Evolutionary conservation across 108 stramenopile genomes (phyloP), one percentile per base, ranked within the genome.

Genomic region (Nitzschia putrida): DNA sequence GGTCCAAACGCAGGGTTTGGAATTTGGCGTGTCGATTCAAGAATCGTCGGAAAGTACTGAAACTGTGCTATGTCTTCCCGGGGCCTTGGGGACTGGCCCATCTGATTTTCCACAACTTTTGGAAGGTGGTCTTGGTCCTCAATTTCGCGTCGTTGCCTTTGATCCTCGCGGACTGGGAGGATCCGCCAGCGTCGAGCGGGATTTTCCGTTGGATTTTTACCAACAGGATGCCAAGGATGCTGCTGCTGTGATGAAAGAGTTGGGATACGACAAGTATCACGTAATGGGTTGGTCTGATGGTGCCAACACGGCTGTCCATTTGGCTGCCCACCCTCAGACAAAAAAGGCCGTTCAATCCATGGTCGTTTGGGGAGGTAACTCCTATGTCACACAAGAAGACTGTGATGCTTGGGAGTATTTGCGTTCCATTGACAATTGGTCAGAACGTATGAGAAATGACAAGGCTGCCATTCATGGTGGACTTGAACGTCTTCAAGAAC

Each of bases 281-380:
- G 66, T 74, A n/a, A 13, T 74, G 20, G 73, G 73, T 3, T 74
- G 73, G 73, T 74, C 73, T 34, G 73, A 74, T 43, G 73, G 73
- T 10, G 73, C 73, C 29, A 68, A 56, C 24, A 12, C 56, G 41
- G 73, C 73, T 7, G 37, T 74, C 49, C 73, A 74, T 44, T 57
- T 74, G 58, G 73, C 73, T 8, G 66, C 66, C 0, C 53, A 64
- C 24, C 64, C 64, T 16, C n/a, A 23, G 9, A 66, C 50, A 2
- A 13, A 6, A 26, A 37, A 34, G 14, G 18, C 10, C 20, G 66
- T 72, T 10, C 13, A 65, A 41, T 66, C 55, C 18, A 25, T 74
- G 57, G 73, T 74, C 21, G 57, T 74, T 2, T 74, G 56, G 57
- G 73, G 73, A 21, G 73, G 73, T 42, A 68, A 59, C 25, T 55